Base-by-base conservation (phyloP, 1,284 basidiomycete genomes). In the Ganoderma sinense region DNA sequence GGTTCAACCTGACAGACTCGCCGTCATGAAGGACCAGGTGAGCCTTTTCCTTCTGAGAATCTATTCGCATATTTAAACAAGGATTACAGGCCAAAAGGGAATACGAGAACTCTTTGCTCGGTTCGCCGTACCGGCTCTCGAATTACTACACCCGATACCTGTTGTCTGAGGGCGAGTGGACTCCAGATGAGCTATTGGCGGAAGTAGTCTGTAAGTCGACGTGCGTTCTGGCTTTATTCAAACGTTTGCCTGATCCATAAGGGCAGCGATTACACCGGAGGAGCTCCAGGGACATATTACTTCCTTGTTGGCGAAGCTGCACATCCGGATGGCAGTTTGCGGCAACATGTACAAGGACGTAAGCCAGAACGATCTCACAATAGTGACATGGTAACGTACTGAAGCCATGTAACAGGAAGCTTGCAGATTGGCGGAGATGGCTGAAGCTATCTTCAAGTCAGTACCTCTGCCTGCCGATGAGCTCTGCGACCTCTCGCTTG, bases 341-440 rank as follows among this genome's bases (percentile, higher is more conserved):
- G 98, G 98, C 18, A 99, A 99, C 81, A 84, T 98, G 69, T 86
- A 87, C 72, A 91, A 93, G 75, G 91, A 94, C 80, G 94, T 94
- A 75, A 67, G 91, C 64, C 16, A 1, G 10, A 23, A 11, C 39
- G 62, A 31, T 60, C 11, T 60, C 26, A 36, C 62, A 48, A 62
- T 56, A 31, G 45, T 70, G 26, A 11, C 40, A 16, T 8, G 58
- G 36, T 36, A 53, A 41, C 51, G 43, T 65, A 39, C 45, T 77
- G 29, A 74, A n/a, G 48, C 66, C n/a, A 39, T 18, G 55, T 60
- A 40, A 39, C 75, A 95, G 89, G 94, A 95, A 78, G 95, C 97
- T 14, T 86, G 93, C 65, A 80, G 83, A 66, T 86, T 99, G 31
- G 89, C 92, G 29, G 89, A 92, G 71, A 88, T 90, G 80, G 85